Percentiles rank a stretch among this genome's conserved stretches.
phyloP scores from a whole-genome alignment of 2,329 filamentous ascomycete genomes.

The Xylariales sp. region DNA sequence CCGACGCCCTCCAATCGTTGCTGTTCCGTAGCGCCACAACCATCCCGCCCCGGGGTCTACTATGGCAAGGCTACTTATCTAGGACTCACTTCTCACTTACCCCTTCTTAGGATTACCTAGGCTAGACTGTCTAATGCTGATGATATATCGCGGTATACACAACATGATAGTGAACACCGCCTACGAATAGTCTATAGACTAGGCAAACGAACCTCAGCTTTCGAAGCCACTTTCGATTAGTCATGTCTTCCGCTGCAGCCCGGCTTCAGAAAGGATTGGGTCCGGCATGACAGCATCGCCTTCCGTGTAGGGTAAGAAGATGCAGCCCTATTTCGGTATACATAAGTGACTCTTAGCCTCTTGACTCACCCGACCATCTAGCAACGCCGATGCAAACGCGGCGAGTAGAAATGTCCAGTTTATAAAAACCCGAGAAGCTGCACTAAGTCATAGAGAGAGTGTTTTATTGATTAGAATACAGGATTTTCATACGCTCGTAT shows the following conservation, averaged over 20 bases:
- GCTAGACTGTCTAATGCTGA: no score
- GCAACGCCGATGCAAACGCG: background rate
- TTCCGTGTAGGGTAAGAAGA: slow-evolving; percentile 18
- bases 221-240: background rate
- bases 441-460: background rate
- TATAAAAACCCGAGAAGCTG: background rate
- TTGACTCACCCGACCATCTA: slow-evolving; percentile 22
- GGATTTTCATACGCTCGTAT: background rate
- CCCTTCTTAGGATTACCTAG: no score
- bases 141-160: no score
- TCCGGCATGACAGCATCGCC: slow-evolving; percentile 8
- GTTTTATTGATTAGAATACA: background rate
- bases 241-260: no score
- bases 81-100: no score
- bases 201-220: no score
- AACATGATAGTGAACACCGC: no score
- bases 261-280: background rate
- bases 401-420: background rate
- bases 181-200: no score
- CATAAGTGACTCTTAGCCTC: slow-evolving; percentile 21
- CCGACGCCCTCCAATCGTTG: slow-evolving; percentile 7
- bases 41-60: background rate
- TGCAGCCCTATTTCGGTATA: background rate
- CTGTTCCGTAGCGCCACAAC: slow-evolving; percentile 7
- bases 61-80: slow-evolving; percentile 5